Base-by-base conservation (phyloP, 2,329 filamentous ascomycete genomes). In the Thermochaetoides dissita region DNA sequence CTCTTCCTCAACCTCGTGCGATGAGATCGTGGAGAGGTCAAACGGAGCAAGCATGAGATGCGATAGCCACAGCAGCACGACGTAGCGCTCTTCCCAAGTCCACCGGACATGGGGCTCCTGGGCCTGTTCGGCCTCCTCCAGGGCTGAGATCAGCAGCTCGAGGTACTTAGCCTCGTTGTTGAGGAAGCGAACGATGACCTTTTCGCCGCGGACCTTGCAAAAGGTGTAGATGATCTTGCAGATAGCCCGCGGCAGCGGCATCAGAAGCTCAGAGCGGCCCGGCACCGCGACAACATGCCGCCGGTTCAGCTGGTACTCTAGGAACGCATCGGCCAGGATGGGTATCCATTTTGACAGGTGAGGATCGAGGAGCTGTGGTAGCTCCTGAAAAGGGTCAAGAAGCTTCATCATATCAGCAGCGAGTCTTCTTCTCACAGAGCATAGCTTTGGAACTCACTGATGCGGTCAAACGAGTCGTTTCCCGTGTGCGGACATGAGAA, bases 121-220 rank as follows among this genome's bases (percentile, higher is more conserved):
- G 3, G 8, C 9, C n/a, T 35, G 34, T 50, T 74, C 71, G 1
- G 67, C 63, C 12, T 72, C 67, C 55, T 93, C 85, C 35, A 94
- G 75, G 10, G 81, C 80, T 2, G 72, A 69, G 7, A 95, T 68
- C 46, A 98, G 70, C 1, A 81, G 71, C 57, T 94, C 88, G 10
- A 98, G 72, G 55, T 88, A 81, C 54, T 74, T 81, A 2, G 87
- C 81, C 59, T 96, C 91, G 49, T 91, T 94, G 57, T 84, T 89
- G 50, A 98, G 67, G 56, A 96, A 95, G 35, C 85, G 77, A 40
- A 87, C 79, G 52, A 98, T 81, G 40, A 98, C 81, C 61, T 96
- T 96, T 57, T 91, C 80, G 24, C 91, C 89, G 41, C 91, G 76
- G 39, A 96, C 81, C 63, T 98, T 98, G 69, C 87, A 95, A 46